phyloP scores from a whole-genome alignment of 805 yeast species.

The Nakazawaea peltata region DNA sequence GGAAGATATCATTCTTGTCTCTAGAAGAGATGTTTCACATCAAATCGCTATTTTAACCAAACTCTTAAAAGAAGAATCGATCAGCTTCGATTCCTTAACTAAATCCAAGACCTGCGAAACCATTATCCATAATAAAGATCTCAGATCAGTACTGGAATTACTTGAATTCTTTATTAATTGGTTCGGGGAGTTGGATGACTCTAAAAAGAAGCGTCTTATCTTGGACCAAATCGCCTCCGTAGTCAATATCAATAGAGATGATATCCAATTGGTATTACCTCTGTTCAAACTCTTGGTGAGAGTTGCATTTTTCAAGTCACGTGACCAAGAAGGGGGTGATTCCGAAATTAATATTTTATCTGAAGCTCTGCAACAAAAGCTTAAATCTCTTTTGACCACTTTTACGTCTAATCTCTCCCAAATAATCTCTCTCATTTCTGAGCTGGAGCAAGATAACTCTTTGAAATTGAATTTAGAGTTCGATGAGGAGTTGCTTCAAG shows the following conservation, averaged over 20 bases:
- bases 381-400: constrained; percentile 55
- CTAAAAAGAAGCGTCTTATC: constrained; percentile 1
- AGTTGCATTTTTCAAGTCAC: constrained; percentile 29
- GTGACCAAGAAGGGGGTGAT: constrained; percentile 1
- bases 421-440: constrained; percentile 6
- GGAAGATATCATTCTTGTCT: constrained; percentile 27
- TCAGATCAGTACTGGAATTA: constrained; percentile 12
- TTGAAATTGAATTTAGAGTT: constrained; percentile 24
- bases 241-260: not conserved
- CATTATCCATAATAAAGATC: constrained; percentile 20
- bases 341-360: constrained; percentile 24
- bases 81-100: constrained; percentile 71
- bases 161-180: constrained; percentile 10
- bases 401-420: constrained; percentile 1
- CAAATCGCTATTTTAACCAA: constrained; percentile 17
- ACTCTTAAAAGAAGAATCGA: constrained; percentile 41
- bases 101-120: constrained; percentile 58
- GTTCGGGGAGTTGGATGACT: constrained; percentile 11
- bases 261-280: constrained; percentile 15
- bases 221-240: constrained; percentile 7
- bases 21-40: constrained; percentile 27
- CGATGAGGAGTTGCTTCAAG: constrained; percentile 48
- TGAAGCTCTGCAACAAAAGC: constrained; percentile 47
- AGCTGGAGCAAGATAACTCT: constrained; percentile 15
- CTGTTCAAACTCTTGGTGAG: constrained; percentile 5